phyloP scores from a whole-genome alignment of 495 filamentous ascomycete species.

The Aspergillus wentii region DNA sequence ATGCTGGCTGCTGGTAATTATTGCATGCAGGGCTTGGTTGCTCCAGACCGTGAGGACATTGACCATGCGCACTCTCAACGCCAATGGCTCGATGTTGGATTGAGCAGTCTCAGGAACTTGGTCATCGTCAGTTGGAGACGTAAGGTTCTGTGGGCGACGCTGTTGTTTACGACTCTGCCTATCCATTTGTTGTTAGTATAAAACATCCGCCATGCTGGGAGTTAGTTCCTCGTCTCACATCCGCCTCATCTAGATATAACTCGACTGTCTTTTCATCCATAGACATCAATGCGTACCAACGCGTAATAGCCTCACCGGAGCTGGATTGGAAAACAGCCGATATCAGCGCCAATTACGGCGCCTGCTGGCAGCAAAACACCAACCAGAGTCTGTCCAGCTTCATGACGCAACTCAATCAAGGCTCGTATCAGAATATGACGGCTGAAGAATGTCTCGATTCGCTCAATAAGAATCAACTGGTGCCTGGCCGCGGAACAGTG shows the following conservation, averaged over 20 bases:
- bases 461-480: too few relatives aligned
- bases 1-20: conserved; percentile 41
- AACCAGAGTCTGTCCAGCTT: too few relatives aligned
- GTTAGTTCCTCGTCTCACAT: too few relatives aligned
- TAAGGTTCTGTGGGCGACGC: conserved; percentile 8
- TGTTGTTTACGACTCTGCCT: conserved; percentile 11
- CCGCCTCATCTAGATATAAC: too few relatives aligned
- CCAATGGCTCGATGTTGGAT: conserved; percentile 36
- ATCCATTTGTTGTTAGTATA: conserved; percentile 12
- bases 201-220: neutral
- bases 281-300: neutral
- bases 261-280: neutral
- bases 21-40: conserved; percentile 34
- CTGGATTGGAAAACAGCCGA: too few relatives aligned
- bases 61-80: conserved; percentile 27
- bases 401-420: too few relatives aligned
- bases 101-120: conserved; percentile 35
- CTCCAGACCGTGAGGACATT: conserved; percentile 34
- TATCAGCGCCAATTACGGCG: too few relatives aligned
- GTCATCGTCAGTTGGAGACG: conserved; percentile 4
- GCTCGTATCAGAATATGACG: too few relatives aligned
- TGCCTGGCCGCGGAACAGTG: too few relatives aligned
- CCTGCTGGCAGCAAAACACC: too few relatives aligned
- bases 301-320: too few relatives aligned
- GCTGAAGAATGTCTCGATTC: too few relatives aligned